A percentile compares a stretch with the other conserved stretches of the same genome.
Evolutionary conservation across 352 stramenopile genomes (phyloP).

Genomic region (Paralagenidium karlingii): DNA sequence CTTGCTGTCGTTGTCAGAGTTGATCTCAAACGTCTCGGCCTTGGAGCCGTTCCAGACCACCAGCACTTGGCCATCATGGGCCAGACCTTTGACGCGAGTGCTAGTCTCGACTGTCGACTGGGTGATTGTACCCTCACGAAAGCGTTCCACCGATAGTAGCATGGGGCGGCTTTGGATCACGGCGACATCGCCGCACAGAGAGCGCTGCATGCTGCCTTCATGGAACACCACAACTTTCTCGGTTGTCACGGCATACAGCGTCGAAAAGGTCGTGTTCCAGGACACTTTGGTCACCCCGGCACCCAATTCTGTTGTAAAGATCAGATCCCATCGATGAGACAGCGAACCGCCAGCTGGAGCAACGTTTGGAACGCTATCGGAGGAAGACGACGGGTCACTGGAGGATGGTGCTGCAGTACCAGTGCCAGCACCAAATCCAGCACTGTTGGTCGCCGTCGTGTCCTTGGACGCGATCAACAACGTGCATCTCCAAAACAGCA

Average conservation of each 20-base stretch:
- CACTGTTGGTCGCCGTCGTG: background rate
- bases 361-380: background rate
- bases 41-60: slow-evolving; percentile 80
- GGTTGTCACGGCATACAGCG: slow-evolving; percentile 54
- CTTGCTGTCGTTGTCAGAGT: slow-evolving; percentile 39
- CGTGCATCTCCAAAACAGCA: slow-evolving; percentile 85
- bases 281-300: slow-evolving; percentile 32
- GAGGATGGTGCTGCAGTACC: background rate
- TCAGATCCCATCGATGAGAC: slow-evolving; percentile 52
- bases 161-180: slow-evolving; percentile 71
- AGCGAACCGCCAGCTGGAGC: slow-evolving; percentile 6
- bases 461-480: slow-evolving; percentile 18
- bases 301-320: slow-evolving; percentile 44
- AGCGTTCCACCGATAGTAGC: slow-evolving; percentile 59
- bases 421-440: slow-evolving; percentile 2
- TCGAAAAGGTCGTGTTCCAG: slow-evolving; percentile 53
- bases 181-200: slow-evolving; percentile 65
- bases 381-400: background rate
- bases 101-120: slow-evolving; percentile 45
- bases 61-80: slow-evolving; percentile 58
- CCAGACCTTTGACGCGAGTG: slow-evolving; percentile 77
- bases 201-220: slow-evolving; percentile 77
- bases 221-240: slow-evolving; percentile 70
- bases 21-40: slow-evolving; percentile 81
- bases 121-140: slow-evolving; percentile 56